Conservation (phyloP, 352 stramenopile species). For the Phytopythium sindhum region DNA sequence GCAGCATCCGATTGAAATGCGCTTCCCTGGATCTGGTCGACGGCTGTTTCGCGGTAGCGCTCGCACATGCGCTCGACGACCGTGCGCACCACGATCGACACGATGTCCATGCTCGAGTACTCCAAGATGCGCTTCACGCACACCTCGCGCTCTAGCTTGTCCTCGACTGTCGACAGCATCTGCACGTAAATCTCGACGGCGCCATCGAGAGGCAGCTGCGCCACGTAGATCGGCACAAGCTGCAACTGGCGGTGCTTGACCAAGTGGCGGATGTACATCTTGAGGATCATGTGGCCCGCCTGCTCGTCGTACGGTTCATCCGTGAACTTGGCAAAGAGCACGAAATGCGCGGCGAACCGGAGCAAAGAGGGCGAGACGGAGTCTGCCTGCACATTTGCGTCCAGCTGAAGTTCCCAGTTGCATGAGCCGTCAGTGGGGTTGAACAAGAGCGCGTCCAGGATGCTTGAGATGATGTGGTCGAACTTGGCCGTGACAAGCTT, state of each 20-base stretch:
- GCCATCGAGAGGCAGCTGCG: conserved; percentile 52
- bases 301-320: conserved; percentile 60
- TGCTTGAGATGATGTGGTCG: conserved; percentile 68
- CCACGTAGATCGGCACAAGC: conserved; percentile 72
- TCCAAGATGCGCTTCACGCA: conserved; percentile 67
- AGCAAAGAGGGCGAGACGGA: conserved; percentile 52
- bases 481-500: conserved; percentile 79
- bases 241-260: conserved; percentile 76
- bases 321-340: conserved; percentile 69
- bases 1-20: conserved; percentile 22
- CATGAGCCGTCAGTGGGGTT: conserved; percentile 43
- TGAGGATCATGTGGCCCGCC: conserved; percentile 75
- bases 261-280: conserved; percentile 79
- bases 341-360: conserved; percentile 79
- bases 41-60: conserved; percentile 22
- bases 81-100: conserved; percentile 57
- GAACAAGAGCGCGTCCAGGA: conserved; percentile 55
- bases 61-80: conserved; percentile 51
- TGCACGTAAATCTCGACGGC: conserved; percentile 75
- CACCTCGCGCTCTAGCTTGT: conserved; percentile 60
- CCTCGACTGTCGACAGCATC: conserved; percentile 55
- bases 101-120: conserved; percentile 57
- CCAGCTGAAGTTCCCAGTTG: conserved; percentile 66
- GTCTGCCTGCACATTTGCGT: conserved; percentile 37
- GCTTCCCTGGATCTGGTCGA: conserved; percentile 22